Conservation (phyloP, 352 stramenopile genomes). For the Phytopythium litorale region DNA sequence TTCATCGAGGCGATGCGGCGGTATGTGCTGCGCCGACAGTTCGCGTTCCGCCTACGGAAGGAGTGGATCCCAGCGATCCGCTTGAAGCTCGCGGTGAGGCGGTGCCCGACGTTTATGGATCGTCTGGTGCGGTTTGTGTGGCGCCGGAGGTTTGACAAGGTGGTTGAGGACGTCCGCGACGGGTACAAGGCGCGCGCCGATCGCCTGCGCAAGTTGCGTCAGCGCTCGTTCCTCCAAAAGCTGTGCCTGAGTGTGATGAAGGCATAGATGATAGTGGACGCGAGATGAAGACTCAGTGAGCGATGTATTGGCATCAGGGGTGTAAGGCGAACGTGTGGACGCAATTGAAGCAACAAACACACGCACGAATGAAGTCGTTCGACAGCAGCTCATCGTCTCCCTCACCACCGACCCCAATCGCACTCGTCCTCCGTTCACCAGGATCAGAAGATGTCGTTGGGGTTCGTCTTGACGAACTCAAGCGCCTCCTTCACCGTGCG, state of each 20-base stretch:
- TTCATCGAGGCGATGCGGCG: not conserved
- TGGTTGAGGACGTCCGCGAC: not conserved
- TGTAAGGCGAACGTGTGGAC: too few relatives aligned
- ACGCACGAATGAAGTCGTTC: not conserved
- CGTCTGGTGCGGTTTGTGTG: constrained; percentile 15
- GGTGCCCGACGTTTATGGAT: constrained; percentile 5
- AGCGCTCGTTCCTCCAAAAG: not conserved
- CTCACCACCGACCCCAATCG: not conserved
- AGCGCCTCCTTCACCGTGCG: constrained; percentile 23
- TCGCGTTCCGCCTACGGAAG: not conserved
- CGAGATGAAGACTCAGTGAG: not conserved
- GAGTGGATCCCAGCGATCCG: not conserved
- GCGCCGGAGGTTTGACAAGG: constrained; percentile 11
- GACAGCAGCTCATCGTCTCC: not conserved
- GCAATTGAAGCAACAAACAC: too few relatives aligned
- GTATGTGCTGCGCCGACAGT: not conserved
- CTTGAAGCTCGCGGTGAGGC: not conserved
- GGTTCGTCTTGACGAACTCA: constrained; percentile 14
- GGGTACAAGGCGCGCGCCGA: not conserved
- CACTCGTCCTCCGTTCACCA: not conserved
- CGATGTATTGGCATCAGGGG: too few relatives aligned
- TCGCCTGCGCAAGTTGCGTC: not conserved
- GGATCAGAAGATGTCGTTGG: constrained; percentile 13
- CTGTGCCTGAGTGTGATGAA: not conserved
- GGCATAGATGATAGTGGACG: not conserved